Percentiles rank a stretch among this genome's conserved stretches.
phyloP scores from a whole-genome alignment of 2,329 filamentous ascomycete genomes.

The Aspergillus sergii region DNA sequence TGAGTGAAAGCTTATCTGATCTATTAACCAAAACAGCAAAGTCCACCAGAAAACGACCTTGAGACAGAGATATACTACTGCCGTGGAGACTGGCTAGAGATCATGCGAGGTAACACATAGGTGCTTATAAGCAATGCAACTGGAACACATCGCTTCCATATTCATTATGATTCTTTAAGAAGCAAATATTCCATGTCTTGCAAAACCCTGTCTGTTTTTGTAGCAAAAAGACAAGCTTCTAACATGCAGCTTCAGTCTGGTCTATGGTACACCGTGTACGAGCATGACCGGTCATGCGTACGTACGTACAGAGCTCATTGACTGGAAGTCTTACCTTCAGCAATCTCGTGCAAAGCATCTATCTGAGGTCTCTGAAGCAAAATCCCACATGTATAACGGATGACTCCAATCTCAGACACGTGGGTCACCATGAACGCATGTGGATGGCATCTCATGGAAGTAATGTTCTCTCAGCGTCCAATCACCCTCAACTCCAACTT shows the following conservation, averaged over 20 bases:
- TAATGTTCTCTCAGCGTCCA: constrained; percentile 29
- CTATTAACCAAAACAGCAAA: too few species aligned
- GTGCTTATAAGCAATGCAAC: not conserved
- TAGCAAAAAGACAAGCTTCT: not conserved
- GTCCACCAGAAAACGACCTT: too few species aligned
- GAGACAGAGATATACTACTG: too few species aligned
- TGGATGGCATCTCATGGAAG: not conserved
- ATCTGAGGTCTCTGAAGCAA: not conserved
- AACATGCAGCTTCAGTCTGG: not conserved
- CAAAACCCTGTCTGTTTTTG: not conserved
- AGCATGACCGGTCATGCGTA: not conserved
- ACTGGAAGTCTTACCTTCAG: not conserved
- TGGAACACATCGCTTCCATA: not conserved
- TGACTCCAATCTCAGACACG: not conserved
- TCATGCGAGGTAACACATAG: not conserved
- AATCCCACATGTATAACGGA: not conserved
- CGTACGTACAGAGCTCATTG: not conserved
- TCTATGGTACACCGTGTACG: not conserved
- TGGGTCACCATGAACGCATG: not conserved
- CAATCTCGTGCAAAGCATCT: not conserved
- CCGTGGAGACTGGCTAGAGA: not conserved
- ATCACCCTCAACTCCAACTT: constrained; percentile 35
- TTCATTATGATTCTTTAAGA: not conserved
- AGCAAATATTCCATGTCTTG: not conserved
- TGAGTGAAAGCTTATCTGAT: not conserved